These are phyloP conservation scores for Coemansia guatemalensis DNA, from an alignment of 192 early-diverging fungal species.

Conservation along the genomic window DNA sequence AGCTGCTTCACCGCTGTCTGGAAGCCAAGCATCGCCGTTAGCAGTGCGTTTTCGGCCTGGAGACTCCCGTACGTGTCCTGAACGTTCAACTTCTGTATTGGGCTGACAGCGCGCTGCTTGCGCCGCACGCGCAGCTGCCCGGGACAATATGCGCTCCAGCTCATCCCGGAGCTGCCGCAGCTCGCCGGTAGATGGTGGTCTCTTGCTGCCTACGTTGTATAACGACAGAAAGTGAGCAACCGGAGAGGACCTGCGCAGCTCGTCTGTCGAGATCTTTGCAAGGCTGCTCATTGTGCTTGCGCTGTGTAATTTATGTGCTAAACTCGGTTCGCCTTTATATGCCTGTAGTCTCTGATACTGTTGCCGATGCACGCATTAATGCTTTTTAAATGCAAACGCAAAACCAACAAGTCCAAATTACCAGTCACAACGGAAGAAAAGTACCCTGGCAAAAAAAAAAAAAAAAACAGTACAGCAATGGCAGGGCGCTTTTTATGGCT, in stretches of 20 bases:
- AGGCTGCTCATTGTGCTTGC: conserved; percentile 13
- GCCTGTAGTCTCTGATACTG: not conserved
- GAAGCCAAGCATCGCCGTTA: not conserved
- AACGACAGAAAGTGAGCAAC: conserved; percentile 31
- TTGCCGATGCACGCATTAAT: not conserved
- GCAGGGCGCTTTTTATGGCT: not conserved
- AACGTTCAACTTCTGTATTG: not conserved
- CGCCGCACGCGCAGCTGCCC: conserved; percentile 17
- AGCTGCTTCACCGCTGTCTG: not conserved
- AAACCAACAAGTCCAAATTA: not conserved
- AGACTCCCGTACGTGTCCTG: not conserved
- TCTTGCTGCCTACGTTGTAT: conserved; percentile 10
- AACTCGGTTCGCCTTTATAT: not conserved
- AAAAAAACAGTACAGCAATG: not conserved
- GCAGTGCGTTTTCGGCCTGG: not conserved
- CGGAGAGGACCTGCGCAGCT: conserved; percentile 28
- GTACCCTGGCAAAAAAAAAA: conserved; percentile 3
- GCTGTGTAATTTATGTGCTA: not conserved
- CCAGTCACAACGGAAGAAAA: not conserved
- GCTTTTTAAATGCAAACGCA: not conserved
- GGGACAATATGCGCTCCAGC: conserved; percentile 30
- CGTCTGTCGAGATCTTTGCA: conserved; percentile 19
- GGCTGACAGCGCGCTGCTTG: not conserved
- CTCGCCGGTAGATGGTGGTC: conserved; percentile 19
- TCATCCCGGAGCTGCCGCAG: conserved; percentile 39